Percentiles rank a stretch among this genome's conserved stretches.
Conservation (phyloP, 2,329 filamentous ascomycete species). For the Colletotrichum salicis region DNA sequence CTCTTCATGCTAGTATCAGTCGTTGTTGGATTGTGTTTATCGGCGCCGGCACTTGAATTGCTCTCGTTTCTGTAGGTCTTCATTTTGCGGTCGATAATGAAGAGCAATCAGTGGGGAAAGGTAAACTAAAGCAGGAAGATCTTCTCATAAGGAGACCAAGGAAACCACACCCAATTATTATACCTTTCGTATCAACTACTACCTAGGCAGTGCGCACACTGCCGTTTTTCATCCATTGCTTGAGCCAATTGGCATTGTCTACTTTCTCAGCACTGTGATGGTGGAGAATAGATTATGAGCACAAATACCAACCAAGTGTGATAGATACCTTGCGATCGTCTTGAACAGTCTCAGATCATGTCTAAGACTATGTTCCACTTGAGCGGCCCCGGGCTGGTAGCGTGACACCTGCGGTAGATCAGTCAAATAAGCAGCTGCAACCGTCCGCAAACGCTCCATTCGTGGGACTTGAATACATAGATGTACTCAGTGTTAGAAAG, state of each 20-base stretch:
- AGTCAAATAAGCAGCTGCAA: conserved; percentile 18
- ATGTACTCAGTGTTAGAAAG: not conserved
- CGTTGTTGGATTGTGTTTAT: conserved; percentile 3
- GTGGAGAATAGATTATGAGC: not conserved
- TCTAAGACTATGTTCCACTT: conserved; percentile 14
- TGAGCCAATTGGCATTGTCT: not conserved
- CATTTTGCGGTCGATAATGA: not conserved
- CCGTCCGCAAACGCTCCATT: conserved; percentile 9
- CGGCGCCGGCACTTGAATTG: not conserved
- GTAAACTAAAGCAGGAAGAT: no score
- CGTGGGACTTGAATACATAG: not conserved
- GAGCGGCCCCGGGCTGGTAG: not conserved
- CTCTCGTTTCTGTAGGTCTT: conserved; percentile 19
- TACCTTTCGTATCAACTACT: not conserved
- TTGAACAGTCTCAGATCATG: conserved; percentile 25
- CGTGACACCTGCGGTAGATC: not conserved
- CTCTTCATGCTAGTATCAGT: not conserved
- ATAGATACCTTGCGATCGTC: not conserved
- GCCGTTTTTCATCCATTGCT: not conserved
- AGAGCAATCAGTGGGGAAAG: not conserved
- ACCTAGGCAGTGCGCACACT: not conserved
- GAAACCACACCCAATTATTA: not conserved
- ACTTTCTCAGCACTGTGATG: not conserved
- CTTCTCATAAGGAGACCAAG: no score
- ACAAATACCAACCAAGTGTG: not conserved